Percentiles rank a stretch among this genome's conserved stretches.
Conservation (phyloP, 805 yeast species). For the Citeromyces nyonsensis region DNA sequence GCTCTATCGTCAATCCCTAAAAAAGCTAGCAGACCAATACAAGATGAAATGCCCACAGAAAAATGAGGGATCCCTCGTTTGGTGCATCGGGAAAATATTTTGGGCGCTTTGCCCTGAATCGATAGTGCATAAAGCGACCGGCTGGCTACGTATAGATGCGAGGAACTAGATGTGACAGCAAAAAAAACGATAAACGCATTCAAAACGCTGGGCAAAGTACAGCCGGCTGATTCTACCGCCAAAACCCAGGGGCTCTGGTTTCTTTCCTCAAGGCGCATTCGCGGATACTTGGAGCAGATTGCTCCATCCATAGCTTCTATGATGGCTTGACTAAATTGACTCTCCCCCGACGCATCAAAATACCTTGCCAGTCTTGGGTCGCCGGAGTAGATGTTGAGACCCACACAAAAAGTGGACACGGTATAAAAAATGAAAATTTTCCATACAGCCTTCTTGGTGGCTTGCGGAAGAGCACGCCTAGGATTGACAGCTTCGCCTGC, state of each 20-base stretch:
- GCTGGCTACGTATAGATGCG: slow-evolving; percentile 50
- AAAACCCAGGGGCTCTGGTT: slow-evolving; percentile 8
- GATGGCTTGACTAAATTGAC: slow-evolving; percentile 8
- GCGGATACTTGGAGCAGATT: slow-evolving; percentile 21
- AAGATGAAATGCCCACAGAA: slow-evolving; percentile 35
- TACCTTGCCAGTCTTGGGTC: slow-evolving; percentile 20
- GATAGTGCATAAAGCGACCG: slow-evolving; percentile 49
- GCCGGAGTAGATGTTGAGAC: slow-evolving; percentile 37
- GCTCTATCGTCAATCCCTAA: slow-evolving; percentile 44
- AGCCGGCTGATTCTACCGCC: too few species aligned
- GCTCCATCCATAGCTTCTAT: slow-evolving; percentile 22
- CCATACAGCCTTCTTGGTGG: slow-evolving; percentile 36
- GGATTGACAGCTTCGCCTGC: slow-evolving; percentile 54
- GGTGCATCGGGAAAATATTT: slow-evolving; percentile 30
- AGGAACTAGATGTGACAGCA: slow-evolving; percentile 49
- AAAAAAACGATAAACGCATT: slow-evolving; percentile 42
- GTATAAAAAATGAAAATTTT: slow-evolving; percentile 36
- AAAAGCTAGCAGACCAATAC: slow-evolving; percentile 35
- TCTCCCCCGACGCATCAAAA: too few species aligned
- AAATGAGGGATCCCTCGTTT: slow-evolving; percentile 44
- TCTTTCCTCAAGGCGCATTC: slow-evolving; percentile 24
- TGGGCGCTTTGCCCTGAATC: slow-evolving; percentile 43
- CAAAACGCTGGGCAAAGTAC: slow-evolving; percentile 25
- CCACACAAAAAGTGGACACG: slow-evolving; percentile 34
- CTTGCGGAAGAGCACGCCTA: slow-evolving; percentile 36